Base-by-base conservation (phyloP, 768 basidiomycete genomes). In the Cystobasidium tubakii region DNA sequence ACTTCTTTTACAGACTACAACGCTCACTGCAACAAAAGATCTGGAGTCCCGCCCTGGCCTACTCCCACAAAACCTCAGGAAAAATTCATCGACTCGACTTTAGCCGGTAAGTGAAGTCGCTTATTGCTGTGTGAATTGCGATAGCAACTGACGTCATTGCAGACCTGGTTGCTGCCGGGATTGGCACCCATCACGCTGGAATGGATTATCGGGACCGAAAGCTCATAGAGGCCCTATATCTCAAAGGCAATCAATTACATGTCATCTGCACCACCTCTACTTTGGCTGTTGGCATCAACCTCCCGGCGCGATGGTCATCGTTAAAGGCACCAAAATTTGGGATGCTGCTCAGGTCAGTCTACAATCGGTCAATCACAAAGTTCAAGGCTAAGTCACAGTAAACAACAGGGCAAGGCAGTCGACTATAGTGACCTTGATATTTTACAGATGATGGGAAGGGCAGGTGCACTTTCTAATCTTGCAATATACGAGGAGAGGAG, bases 251-350 rank as follows among this genome's bases (percentile, higher is more conserved):
- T 1, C 57, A 60, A 2, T 54, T 79, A 19, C 55, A 53, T 23
- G 44, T 77, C 91, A 27, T 96, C 91, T 19, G 75, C 72, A 73
- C 77, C 13, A 77, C 74, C 1, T 77, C 94, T 90, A 98, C 95
- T 17, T 84, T 99, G 29, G 94, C 96, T 0, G 92, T 97, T 44
- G 95, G 96, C 0, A 92, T 98, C 39, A 98, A 99, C 79, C 84
- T 98, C 67, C 96, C 95, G 60, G 93, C 94, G 0, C 91, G 95
- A 90, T 90, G 76, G 95, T 95, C 62, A 86, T 97, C 74, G 89
- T 99, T 77, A 92, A 91, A 78, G 95, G 94, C 1, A 93, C 95
- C 27, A 88, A 87, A 77, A 83, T 86, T 1, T 99, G 88, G 80
- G 86, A 88, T 23, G 75, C 75, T 21, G 72, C 63, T 0, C 54